Percentiles rank a stretch among this genome's conserved stretches.
phyloP scores from a whole-genome alignment of 805 yeast species.

The Suhomyces vadensis region DNA sequence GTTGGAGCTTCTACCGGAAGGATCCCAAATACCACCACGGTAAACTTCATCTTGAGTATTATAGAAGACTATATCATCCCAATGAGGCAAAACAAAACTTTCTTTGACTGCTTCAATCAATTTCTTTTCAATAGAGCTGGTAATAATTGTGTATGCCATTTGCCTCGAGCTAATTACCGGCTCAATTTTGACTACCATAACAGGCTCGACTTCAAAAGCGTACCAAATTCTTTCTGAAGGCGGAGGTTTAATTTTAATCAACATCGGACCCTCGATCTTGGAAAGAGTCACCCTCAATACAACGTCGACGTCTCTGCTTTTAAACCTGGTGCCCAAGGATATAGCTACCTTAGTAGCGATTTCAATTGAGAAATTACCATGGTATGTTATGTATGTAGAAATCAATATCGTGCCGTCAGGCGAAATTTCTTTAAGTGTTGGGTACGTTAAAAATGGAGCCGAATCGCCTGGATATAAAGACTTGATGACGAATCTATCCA shows the following conservation, averaged over 20 bases:
- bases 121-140: slow-evolving; percentile 75
- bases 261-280: slow-evolving; percentile 70
- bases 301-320: slow-evolving; percentile 72
- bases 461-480: slow-evolving; percentile 74
- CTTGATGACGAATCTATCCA: slow-evolving; percentile 78
- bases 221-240: slow-evolving; percentile 94
- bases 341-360: slow-evolving; percentile 79
- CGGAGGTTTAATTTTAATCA: slow-evolving; percentile 76
- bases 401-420: slow-evolving; percentile 78
- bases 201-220: slow-evolving; percentile 77
- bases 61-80: slow-evolving; percentile 83
- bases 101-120: slow-evolving; percentile 78
- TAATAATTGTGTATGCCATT: slow-evolving; percentile 73
- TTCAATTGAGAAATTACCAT: slow-evolving; percentile 74
- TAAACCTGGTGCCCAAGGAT: slow-evolving; percentile 73
- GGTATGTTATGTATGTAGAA: slow-evolving; percentile 62
- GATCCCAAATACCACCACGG: slow-evolving; percentile 94
- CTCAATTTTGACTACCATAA: slow-evolving; percentile 71
- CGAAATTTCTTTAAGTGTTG: slow-evolving; percentile 63
- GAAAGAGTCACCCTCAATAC: slow-evolving; percentile 68
- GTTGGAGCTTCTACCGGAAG: slow-evolving; percentile 11
- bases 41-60: slow-evolving; percentile 67
- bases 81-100: slow-evolving; percentile 77
- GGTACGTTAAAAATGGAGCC: slow-evolving; percentile 78
- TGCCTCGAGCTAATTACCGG: slow-evolving; percentile 90